Percentiles rank a stretch among this genome's conserved stretches.
Evolutionary conservation across 139 green algal genomes (phyloP).

Genomic region (Axilococcus clingmanii): DNA sequence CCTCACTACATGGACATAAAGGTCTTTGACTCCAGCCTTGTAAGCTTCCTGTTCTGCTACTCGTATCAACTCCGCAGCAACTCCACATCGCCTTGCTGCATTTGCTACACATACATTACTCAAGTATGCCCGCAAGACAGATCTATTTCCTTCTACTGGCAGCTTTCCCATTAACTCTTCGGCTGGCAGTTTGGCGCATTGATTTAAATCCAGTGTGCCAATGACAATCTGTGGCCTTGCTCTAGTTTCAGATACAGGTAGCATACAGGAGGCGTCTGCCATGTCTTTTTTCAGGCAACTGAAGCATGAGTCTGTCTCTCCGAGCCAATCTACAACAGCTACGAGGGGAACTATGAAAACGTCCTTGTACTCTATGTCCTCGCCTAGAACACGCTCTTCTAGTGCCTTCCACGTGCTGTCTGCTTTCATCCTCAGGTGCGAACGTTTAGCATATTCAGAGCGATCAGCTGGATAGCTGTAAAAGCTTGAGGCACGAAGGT

Average conservation of each 20-base stretch:
- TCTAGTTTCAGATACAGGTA: background rate
- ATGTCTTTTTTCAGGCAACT: too few species aligned
- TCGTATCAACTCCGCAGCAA: conserved; percentile 6
- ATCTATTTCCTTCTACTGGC: conserved; percentile 12
- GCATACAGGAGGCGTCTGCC: too few species aligned
- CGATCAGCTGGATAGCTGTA: conserved; percentile 42
- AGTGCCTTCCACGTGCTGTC: conserved; percentile 59
- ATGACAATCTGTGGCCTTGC: conserved; percentile 31
- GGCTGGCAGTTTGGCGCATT: conserved; percentile 47
- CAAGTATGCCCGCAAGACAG: conserved; percentile 48
- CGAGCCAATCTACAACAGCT: conserved; percentile 18
- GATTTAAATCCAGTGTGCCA: conserved; percentile 66
- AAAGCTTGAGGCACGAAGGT: conserved; percentile 54
- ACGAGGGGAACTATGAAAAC: conserved; percentile 41
- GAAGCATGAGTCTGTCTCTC: too few species aligned
- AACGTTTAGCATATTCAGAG: conserved; percentile 45
- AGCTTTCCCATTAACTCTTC: conserved; percentile 57
- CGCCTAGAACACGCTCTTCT: conserved; percentile 46
- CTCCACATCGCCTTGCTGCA: conserved; percentile 28
- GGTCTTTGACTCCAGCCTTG: conserved; percentile 18
- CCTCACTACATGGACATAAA: conserved; percentile 64
- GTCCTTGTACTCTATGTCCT: conserved; percentile 31
- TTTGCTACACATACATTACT: conserved; percentile 65
- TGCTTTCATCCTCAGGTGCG: conserved; percentile 64
- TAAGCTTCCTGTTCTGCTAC: background rate